A percentile compares a stretch with the other conserved stretches of the same genome.
phyloP scores from a whole-genome alignment of 768 basidiomycete species.

The Lactifluus echinatus region DNA sequence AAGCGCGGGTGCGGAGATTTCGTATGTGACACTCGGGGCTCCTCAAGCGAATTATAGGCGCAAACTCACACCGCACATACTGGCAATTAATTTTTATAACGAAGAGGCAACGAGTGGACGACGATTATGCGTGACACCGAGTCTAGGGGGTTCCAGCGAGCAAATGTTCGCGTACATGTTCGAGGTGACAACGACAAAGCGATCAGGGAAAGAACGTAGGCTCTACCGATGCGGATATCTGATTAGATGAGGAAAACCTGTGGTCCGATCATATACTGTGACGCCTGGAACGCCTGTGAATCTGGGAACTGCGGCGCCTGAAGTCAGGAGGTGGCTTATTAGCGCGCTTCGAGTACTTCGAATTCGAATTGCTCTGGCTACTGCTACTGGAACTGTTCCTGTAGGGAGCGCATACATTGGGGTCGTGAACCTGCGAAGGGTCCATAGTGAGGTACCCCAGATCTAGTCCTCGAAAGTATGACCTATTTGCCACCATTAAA shows the following conservation, averaged over 20 bases:
- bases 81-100: too few relatives aligned
- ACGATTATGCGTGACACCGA: background rate
- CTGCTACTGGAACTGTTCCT: background rate
- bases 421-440: constrained; percentile 46
- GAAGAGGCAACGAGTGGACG: background rate
- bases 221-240: background rate
- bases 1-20: too few relatives aligned
- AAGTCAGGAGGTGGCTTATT: background rate
- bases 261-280: background rate
- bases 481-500: constrained; percentile 32
- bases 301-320: background rate
- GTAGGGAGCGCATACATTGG: constrained; percentile 49
- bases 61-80: too few relatives aligned
- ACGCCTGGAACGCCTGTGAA: background rate
- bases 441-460: constrained; percentile 56
- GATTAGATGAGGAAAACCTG: background rate
- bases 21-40: too few relatives aligned
- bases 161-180: background rate
- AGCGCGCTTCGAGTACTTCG: background rate
- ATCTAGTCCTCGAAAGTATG: constrained; percentile 53
- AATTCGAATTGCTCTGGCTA: background rate
- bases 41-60: too few relatives aligned
- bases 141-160: background rate
- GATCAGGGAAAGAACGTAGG: background rate
- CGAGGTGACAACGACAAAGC: background rate